Evolutionary conservation across 805 yeast genomes (phyloP).

Genomic region (Sugiyamaella marilandica): DNA sequence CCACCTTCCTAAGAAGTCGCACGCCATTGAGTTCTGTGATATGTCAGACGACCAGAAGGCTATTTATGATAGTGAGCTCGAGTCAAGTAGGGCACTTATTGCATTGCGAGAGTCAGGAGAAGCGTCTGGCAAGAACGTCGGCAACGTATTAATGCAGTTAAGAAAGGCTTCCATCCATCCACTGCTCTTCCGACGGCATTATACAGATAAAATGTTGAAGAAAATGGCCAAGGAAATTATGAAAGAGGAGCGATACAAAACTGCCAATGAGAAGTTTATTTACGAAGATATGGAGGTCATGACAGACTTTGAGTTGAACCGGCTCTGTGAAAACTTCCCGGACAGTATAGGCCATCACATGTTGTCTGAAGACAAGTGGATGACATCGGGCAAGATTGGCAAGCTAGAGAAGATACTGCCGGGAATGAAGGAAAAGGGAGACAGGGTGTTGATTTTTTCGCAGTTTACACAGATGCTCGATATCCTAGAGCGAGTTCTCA

Average conservation of each 20-base stretch:
- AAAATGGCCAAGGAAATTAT: constrained; percentile 75
- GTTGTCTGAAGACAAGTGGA: constrained; percentile 52
- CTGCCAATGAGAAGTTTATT: constrained; percentile 73
- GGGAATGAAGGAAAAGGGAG: constrained; percentile 49
- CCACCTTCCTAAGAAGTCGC: constrained; percentile 77
- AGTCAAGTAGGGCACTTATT: constrained; percentile 31
- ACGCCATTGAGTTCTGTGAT: constrained; percentile 59
- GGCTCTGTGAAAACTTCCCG: constrained; percentile 68
- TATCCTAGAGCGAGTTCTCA: constrained; percentile 71
- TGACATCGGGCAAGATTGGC: constrained; percentile 71
- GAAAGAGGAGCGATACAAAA: constrained; percentile 70
- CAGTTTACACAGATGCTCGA: constrained; percentile 90
- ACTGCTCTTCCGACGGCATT: constrained; percentile 65
- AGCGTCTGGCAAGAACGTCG: constrained; percentile 35
- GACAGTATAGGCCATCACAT: constrained; percentile 49
- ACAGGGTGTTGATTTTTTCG: constrained; percentile 77
- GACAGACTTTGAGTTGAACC: constrained; percentile 85
- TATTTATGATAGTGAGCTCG: constrained; percentile 60
- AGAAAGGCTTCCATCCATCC: constrained; percentile 95
- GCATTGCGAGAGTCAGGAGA: constrained; percentile 31
- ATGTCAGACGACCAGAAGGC: constrained; percentile 49
- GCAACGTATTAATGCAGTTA: constrained; percentile 79
- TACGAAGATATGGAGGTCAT: constrained; percentile 92
- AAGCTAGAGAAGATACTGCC: constrained; percentile 55
- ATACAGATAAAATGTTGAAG: constrained; percentile 48